Evolutionary conservation across 768 basidiomycete genomes (phyloP).

Genomic region (Obba rivulosa): DNA sequence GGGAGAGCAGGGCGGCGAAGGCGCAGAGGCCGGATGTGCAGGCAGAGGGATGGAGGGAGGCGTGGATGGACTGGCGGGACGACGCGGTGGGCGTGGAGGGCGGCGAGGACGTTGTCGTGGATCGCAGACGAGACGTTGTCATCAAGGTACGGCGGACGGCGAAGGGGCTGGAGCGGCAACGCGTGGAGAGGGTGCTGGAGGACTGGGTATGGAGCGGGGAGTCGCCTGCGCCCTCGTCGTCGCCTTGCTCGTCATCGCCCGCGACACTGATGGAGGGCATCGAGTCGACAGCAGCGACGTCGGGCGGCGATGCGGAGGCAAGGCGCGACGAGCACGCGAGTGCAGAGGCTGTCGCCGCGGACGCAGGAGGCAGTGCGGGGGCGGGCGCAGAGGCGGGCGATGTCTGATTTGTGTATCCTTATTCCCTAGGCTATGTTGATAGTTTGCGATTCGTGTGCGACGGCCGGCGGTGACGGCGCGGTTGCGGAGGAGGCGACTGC

Average conservation of each 20-base stretch:
- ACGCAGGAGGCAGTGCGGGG: not conserved
- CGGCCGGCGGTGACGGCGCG: not conserved
- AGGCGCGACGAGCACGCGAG: not conserved
- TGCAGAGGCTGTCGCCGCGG: not conserved
- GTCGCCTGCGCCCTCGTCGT: conserved; percentile 1
- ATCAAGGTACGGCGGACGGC: conserved; percentile 53
- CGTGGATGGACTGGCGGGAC: conserved; percentile 21
- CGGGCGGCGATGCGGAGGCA: not conserved
- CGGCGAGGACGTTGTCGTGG: conserved; percentile 31
- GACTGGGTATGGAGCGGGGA: conserved; percentile 52
- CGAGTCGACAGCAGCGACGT: too few species aligned
- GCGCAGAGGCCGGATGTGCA: conserved; percentile 31
- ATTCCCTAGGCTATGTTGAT: not conserved
- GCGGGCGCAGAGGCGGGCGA: not conserved
- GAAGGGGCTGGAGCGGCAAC: conserved; percentile 62
- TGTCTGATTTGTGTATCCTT: not conserved
- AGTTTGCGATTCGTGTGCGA: not conserved
- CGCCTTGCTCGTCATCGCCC: not conserved
- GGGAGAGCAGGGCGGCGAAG: conserved; percentile 33
- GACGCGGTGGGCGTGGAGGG: conserved; percentile 14
- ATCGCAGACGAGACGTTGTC: conserved; percentile 43
- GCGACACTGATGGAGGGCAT: not conserved
- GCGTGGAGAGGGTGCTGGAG: conserved; percentile 63
- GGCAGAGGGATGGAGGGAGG: conserved; percentile 39
- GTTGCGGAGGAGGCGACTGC: not conserved